A percentile compares a stretch with the other conserved stretches of the same genome.
phyloP scores from a whole-genome alignment of 352 stramenopile genomes.

The Plasmopara viticola region DNA sequence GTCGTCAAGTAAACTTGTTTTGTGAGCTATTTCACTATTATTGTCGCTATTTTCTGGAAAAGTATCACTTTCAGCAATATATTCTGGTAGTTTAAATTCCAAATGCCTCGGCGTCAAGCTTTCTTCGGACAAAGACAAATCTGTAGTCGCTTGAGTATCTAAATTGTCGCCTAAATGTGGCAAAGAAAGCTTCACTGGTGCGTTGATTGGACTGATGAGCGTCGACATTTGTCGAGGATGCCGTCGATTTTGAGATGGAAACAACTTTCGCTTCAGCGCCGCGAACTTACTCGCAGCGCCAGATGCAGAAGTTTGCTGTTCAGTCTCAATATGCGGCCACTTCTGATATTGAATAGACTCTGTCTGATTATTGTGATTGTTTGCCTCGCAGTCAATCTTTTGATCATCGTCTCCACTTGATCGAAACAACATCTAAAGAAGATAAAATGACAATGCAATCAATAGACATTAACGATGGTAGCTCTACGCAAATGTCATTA shows the following conservation, averaged over 20 bases:
- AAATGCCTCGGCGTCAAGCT: neutral
- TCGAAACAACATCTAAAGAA: conserved; percentile 45
- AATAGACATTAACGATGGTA: neutral
- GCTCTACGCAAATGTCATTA: neutral
- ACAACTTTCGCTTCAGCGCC: conserved; percentile 49
- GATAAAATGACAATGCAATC: neutral
- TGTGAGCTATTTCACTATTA: conserved; percentile 6
- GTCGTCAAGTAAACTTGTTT: conserved; percentile 19
- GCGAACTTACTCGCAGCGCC: conserved; percentile 30
- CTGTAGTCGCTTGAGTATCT: neutral
- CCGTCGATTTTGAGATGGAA: conserved; percentile 42
- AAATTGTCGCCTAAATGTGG: conserved; percentile 4
- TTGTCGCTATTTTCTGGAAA: conserved; percentile 6
- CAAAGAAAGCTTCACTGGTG: conserved; percentile 2
- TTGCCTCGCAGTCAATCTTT: neutral
- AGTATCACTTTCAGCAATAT: conserved; percentile 10
- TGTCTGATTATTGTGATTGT: conserved; percentile 11
- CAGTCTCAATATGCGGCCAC: neutral
- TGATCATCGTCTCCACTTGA: conserved; percentile 10
- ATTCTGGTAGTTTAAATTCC: conserved; percentile 1
- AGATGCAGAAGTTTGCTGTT: conserved; percentile 9
- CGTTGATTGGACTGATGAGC: conserved; percentile 38
- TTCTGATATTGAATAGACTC: conserved; percentile 7
- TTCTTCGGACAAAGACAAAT: neutral
- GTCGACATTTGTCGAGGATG: conserved; percentile 36